Evolutionary conservation across 2,329 filamentous ascomycete species (phyloP), one percentile per base, ranked within the genome.

Genomic region (Calonectria pseudoreteaudii): DNA sequence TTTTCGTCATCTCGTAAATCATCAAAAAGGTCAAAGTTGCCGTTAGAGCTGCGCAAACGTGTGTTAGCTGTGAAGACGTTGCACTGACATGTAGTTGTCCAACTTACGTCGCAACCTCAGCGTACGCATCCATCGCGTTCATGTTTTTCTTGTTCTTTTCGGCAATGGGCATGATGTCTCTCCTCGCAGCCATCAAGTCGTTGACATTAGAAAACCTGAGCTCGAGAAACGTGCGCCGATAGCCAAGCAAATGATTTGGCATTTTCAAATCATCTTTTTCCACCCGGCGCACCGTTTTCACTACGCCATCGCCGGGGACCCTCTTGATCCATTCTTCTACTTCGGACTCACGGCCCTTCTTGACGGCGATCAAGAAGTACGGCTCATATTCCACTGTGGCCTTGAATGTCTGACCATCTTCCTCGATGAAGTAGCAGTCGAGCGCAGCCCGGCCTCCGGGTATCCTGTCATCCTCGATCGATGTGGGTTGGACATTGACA

Each of bases 101-200:
- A 70, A 88, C 91, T 84, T 84, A 96, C 94, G 93, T 94, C 75
- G 95, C 95, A 81, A 98, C 95, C 87, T 99, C 97, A 52, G 96
- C 96, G 88, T 99, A 99, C 77, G 96, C 96, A 88, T 99, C 97
- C 94, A 98, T 98, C 66, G 96, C 95, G 87, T 95, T 95, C 89
- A 98, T 93, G 79, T 95, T 96, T 86, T 97, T 98, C 88, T 94
- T 98, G 84, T 99, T 99, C 87, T 95, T 97, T 86, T 98, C 95
- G 18, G 96, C 97, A 82, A 99, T 91, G 0, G 97, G 97, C 88
- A 95, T 92, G 58, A 99, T 92, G 64, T 94, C 93, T 81, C 92
- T 94, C 77, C 96, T 91, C 58, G 96, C 95, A n/a, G 93, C 91
- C 84, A 99, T 87, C 75, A 99, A 85, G 84, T 98, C 94, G 78